Conservation (phyloP, 208 protist species). For the Leishmania braziliensis region DNA sequence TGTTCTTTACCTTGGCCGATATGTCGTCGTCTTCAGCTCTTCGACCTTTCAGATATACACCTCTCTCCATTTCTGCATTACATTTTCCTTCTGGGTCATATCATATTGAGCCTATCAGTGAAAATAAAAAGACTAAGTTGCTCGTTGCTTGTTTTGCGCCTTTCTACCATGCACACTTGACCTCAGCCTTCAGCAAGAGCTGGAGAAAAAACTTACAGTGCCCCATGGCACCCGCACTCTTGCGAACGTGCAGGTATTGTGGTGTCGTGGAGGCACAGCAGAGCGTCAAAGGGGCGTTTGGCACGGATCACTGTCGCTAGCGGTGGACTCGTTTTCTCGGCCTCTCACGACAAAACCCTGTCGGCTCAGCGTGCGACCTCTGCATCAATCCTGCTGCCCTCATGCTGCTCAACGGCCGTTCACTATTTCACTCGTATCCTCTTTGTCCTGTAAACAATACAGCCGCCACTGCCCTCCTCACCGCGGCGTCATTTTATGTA, state of each 20-base stretch:
- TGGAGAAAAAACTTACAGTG: neutral
- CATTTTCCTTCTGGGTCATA: neutral
- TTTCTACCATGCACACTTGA: neutral
- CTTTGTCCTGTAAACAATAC: neutral
- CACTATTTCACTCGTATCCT: neutral
- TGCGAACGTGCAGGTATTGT: neutral
- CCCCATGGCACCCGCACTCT: neutral
- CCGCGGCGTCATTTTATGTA: neutral
- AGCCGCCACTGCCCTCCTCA: neutral
- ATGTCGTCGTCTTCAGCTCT: neutral
- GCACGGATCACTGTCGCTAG: neutral
- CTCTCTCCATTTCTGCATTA: neutral
- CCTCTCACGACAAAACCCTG: neutral
- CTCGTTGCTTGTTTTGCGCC: neutral
- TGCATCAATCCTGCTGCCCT: neutral
- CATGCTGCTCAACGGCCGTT: neutral
- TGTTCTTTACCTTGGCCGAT: neutral
- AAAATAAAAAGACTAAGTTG: neutral
- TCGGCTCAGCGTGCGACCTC: neutral
- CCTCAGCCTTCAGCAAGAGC: neutral
- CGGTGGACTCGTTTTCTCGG: neutral
- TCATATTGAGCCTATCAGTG: neutral
- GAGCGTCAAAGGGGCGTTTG: neutral
- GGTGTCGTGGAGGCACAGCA: too few relatives aligned
- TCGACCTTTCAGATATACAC: neutral